A percentile compares a stretch with the other conserved stretches of the same genome.
Conservation (phyloP, 768 basidiomycete species). For the Phlebiopsis gigantea region DNA sequence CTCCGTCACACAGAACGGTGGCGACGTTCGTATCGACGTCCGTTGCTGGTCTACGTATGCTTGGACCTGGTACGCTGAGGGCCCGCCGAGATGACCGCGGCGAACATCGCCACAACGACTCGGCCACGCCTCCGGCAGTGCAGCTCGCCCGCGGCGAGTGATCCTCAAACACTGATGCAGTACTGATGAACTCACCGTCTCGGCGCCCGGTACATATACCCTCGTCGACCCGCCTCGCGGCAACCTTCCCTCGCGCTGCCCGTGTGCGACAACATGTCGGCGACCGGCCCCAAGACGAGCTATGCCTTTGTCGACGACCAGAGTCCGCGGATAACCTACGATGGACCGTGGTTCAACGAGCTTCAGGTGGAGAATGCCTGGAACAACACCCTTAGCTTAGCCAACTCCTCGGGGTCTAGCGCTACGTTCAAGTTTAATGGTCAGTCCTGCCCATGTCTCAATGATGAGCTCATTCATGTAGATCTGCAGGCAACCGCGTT, state of each 20-base stretch:
- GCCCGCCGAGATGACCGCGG: too few relatives aligned
- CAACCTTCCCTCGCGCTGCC: background rate
- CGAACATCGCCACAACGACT: too few relatives aligned
- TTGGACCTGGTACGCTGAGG: too few relatives aligned
- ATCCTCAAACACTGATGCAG: too few relatives aligned
- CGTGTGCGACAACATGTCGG: background rate
- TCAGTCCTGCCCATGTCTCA: background rate
- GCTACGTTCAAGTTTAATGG: constrained; percentile 5
- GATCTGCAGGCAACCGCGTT: constrained; percentile 13
- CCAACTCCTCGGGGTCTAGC: background rate
- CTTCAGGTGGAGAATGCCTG: background rate
- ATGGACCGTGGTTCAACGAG: constrained; percentile 1
- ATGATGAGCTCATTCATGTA: background rate
- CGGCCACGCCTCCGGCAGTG: too few relatives aligned
- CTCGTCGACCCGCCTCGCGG: background rate
- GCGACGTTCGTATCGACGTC: too few relatives aligned
- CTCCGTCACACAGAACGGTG: background rate
- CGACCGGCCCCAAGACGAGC: background rate
- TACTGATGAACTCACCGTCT: too few relatives aligned
- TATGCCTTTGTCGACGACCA: constrained; percentile 12
- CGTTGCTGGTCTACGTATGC: background rate
- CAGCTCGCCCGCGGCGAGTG: too few relatives aligned
- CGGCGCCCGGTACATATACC: background rate
- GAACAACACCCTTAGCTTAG: constrained; percentile 2
- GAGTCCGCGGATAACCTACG: constrained; percentile 3